phyloP scores from a whole-genome alignment of 2,329 filamentous ascomycete species.

The Aspergillus pseudoglaucus region DNA sequence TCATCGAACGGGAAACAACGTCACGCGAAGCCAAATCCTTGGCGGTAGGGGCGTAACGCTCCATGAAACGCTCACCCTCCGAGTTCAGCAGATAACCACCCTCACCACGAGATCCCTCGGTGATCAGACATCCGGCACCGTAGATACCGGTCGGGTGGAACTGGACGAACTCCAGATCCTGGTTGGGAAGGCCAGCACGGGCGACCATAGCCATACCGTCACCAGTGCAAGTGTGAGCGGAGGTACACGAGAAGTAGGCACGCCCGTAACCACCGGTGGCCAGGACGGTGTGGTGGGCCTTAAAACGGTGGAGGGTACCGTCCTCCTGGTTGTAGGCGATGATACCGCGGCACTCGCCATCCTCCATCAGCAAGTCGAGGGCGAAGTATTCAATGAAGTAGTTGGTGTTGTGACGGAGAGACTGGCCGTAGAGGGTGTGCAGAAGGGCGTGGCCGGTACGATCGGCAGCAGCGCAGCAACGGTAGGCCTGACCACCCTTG shows the following conservation, averaged over 20 bases:
- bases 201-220: constrained; percentile 99
- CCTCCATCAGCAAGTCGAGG: constrained; percentile 94
- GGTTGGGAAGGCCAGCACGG: constrained; percentile 93
- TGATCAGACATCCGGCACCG: constrained; percentile 94
- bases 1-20: constrained; percentile 97
- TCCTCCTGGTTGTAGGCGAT: constrained; percentile 98
- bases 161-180: constrained; percentile 99
- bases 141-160: constrained; percentile 99
- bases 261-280: constrained; percentile 97
- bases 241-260: constrained; percentile 97
- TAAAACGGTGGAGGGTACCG: constrained; percentile 93
- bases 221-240: constrained; percentile 96
- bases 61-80: constrained; percentile 98
- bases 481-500: constrained; percentile 96
- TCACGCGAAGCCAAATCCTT: constrained; percentile 97
- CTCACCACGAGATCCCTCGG: constrained; percentile 94
- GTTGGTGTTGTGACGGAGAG: constrained; percentile 94
- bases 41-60: constrained; percentile 92
- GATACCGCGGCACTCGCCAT: constrained; percentile 92
- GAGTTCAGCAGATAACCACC: constrained; percentile 97
- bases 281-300: constrained; percentile 91
- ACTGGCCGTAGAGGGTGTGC: constrained; percentile 97
- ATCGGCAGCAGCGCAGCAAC: constrained; percentile 93
- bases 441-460: constrained; percentile 95
- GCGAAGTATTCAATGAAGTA: constrained; percentile 99